Evolutionary conservation across 306 rosid genomes (phyloP).

Genomic region (Vigna unguiculata): DNA sequence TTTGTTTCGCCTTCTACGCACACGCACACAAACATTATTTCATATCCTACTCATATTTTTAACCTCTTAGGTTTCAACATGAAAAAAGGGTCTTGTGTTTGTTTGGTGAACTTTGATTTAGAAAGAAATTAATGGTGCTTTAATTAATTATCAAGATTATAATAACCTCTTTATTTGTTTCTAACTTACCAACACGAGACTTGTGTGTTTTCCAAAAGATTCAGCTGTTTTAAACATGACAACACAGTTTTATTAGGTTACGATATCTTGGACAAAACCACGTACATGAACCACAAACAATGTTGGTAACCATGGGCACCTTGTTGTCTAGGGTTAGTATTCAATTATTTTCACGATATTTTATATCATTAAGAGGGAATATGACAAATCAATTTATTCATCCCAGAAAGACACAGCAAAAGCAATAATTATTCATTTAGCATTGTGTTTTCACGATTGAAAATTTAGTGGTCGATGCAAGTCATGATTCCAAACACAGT

Average conservation of each 20-base stretch:
- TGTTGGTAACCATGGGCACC: not conserved
- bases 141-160: no score
- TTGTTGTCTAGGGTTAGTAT: not conserved
- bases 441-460: not conserved
- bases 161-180: not conserved
- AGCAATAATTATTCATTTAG: slow-evolving; percentile 12
- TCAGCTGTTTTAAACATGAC: not conserved
- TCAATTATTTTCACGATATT: not conserved
- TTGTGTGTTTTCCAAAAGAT: not conserved
- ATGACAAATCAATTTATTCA: slow-evolving; percentile 27
- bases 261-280: slow-evolving; percentile 1
- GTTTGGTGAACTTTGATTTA: not conserved
- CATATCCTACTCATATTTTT: not conserved
- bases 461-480: slow-evolving; percentile 7
- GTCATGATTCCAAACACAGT: not conserved
- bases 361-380: not conserved
- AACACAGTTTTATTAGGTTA: not conserved
- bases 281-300: not conserved
- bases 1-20: not conserved
- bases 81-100: not conserved
- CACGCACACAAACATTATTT: not conserved
- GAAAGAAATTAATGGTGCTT: no score
- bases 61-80: not conserved
- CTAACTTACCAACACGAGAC: not conserved
- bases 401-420: slow-evolving; percentile 6